A percentile compares a stretch with the other conserved stretches of the same genome.
phyloP scores from a whole-genome alignment of 1,284 basidiomycete genomes.

The Mycena sp. region DNA sequence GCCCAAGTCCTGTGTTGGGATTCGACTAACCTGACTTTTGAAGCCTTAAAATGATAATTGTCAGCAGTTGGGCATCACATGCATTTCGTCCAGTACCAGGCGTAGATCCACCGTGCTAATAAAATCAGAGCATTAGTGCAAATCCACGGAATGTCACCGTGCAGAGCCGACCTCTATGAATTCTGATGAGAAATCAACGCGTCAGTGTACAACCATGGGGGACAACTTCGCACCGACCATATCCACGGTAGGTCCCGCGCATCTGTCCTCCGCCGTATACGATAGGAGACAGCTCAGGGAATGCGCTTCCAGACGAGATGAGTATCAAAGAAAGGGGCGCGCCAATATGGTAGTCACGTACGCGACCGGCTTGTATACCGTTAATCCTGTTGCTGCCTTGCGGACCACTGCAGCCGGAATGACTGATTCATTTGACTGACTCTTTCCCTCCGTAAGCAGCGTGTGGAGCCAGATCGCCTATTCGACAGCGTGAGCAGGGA shows the following conservation, averaged over 20 bases:
- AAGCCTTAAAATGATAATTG: slow-evolving; percentile 21
- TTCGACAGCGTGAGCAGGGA: slow-evolving; percentile 11
- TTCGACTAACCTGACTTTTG: slow-evolving; percentile 33
- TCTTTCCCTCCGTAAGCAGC: slow-evolving; percentile 21
- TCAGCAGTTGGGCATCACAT: not conserved
- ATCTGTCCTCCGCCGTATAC: slow-evolving; percentile 33
- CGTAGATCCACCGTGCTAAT: slow-evolving; percentile 21
- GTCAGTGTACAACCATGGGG: not conserved
- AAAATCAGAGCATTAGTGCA: not conserved
- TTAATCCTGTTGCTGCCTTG: slow-evolving; percentile 30
- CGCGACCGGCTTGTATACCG: slow-evolving; percentile 9
- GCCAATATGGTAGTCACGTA: not conserved
- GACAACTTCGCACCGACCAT: slow-evolving; percentile 19
- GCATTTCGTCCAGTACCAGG: not conserved
- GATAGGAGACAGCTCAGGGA: slow-evolving; percentile 26
- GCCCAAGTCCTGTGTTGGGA: slow-evolving; percentile 34
- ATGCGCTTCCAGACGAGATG: not conserved
- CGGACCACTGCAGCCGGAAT: slow-evolving; percentile 29
- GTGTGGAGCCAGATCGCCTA: slow-evolving; percentile 21
- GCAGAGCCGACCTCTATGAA: slow-evolving; percentile 18
- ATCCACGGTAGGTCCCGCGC: slow-evolving; percentile 31
- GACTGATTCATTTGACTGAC: slow-evolving; percentile 17
- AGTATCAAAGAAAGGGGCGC: not conserved
- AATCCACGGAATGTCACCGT: not conserved
- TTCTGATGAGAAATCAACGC: slow-evolving; percentile 9